A percentile compares a stretch with the other conserved stretches of the same genome.
phyloP scores from a whole-genome alignment of 2,329 filamentous ascomycete species.

The Penicillium nordicum region DNA sequence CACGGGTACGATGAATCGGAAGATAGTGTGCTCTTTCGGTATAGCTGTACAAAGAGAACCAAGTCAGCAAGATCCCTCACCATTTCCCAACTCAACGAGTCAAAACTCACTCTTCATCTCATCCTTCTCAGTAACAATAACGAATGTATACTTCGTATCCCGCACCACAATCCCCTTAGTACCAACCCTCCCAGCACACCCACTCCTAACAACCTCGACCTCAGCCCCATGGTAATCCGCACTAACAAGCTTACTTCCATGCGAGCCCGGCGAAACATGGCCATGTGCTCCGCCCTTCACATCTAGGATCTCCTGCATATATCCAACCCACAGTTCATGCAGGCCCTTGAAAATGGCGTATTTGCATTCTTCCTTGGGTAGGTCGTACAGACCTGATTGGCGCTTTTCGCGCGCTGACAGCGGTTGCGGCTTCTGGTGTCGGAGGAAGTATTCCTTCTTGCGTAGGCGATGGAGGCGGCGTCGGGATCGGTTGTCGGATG shows the following conservation, averaged over 20 bases:
- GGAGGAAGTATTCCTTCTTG: conserved; percentile 46
- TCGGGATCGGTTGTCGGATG: conserved; percentile 50
- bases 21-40: conserved; percentile 87
- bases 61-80: neutral
- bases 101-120: conserved; percentile 60
- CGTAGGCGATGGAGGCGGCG: conserved; percentile 51
- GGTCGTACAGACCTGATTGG: conserved; percentile 66
- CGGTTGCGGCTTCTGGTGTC: conserved; percentile 59
- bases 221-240: conserved; percentile 89
- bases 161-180: conserved; percentile 81
- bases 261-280: conserved; percentile 54
- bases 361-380: conserved; percentile 65
- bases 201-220: conserved; percentile 76
- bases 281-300: conserved; percentile 40
- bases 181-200: conserved; percentile 78
- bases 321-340: conserved; percentile 75
- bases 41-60: conserved; percentile 49
- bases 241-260: conserved; percentile 64
- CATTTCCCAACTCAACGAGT: neutral
- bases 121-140: conserved; percentile 71
- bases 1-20: conserved; percentile 68
- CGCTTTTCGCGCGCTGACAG: conserved; percentile 79
- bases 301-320: conserved; percentile 78
- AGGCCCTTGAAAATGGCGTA: conserved; percentile 76
- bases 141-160: conserved; percentile 82